Evolutionary conservation across 1,284 basidiomycete species (phyloP).

Genomic region (Apiotrichum akiyoshidainum): DNA sequence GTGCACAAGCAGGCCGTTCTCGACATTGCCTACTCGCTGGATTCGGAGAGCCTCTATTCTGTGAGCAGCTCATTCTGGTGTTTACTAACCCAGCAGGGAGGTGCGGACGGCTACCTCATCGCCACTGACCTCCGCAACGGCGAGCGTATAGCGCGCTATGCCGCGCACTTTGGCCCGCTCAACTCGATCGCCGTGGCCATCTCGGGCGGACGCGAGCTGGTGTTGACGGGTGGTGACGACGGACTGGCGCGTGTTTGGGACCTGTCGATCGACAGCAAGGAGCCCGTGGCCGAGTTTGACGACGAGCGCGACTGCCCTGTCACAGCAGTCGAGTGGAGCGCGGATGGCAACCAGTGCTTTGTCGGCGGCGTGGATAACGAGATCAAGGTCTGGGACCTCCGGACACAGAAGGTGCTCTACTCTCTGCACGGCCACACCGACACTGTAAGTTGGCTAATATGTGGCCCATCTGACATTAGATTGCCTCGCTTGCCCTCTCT

Average conservation of each 20-base stretch:
- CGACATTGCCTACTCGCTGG: slow-evolving; percentile 50
- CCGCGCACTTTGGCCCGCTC: slow-evolving; percentile 79
- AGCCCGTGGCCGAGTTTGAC: slow-evolving; percentile 72
- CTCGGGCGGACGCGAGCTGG: slow-evolving; percentile 66
- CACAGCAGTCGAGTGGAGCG: slow-evolving; percentile 87
- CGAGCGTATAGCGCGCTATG: slow-evolving; percentile 40
- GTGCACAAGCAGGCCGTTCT: slow-evolving; percentile 51
- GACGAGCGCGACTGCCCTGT: slow-evolving; percentile 71
- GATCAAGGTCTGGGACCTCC: slow-evolving; percentile 83
- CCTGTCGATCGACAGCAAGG: slow-evolving; percentile 68
- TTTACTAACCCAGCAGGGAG: slow-evolving; percentile 25
- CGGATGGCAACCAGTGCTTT: slow-evolving; percentile 78
- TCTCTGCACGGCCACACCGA: slow-evolving; percentile 76
- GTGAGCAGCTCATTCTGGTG: slow-evolving; percentile 20
- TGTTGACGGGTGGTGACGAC: slow-evolving; percentile 83
- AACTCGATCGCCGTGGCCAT: slow-evolving; percentile 83
- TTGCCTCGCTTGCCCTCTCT: slow-evolving; percentile 78
- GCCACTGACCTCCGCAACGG: slow-evolving; percentile 47
- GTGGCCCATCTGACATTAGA: slow-evolving; percentile 22
- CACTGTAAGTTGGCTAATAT: slow-evolving; percentile 58
- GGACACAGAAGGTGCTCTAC: slow-evolving; percentile 73
- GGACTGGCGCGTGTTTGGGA: slow-evolving; percentile 86
- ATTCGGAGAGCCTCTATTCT: slow-evolving; percentile 48
- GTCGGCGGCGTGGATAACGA: slow-evolving; percentile 90
- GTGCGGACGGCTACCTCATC: slow-evolving; percentile 47